Evolutionary conservation across 2,329 filamentous ascomycete species (phyloP).

Genomic region (Alternaria rosae): DNA sequence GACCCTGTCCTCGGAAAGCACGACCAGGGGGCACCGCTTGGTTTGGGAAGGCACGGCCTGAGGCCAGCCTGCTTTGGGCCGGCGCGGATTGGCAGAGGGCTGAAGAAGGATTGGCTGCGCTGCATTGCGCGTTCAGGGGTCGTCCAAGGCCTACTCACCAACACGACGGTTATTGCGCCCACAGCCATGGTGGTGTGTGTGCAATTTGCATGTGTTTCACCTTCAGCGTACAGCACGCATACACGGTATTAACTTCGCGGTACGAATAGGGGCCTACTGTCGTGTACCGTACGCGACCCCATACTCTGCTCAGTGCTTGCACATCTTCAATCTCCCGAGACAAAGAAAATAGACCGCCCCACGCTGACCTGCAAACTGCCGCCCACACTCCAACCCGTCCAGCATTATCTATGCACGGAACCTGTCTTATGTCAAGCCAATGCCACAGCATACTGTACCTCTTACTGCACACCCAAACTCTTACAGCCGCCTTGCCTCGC

Average conservation of each 20-base stretch:
- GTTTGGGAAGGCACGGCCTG: constrained; percentile 27
- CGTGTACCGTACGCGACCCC: background rate
- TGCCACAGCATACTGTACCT: constrained; percentile 11
- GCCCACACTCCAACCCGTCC: background rate
- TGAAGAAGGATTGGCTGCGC: background rate
- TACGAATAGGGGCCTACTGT: constrained; percentile 18
- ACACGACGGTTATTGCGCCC: constrained; percentile 12
- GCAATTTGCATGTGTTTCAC: constrained; percentile 30
- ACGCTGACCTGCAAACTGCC: constrained; percentile 5
- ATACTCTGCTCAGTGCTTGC: background rate
- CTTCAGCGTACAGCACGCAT: constrained; percentile 6
- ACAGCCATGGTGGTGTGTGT: constrained; percentile 14
- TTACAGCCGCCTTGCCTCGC: constrained; percentile 1
- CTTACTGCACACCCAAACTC: constrained; percentile 7
- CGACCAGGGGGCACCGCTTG: constrained; percentile 21
- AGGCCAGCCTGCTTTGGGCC: constrained; percentile 23
- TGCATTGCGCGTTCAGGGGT: constrained; percentile 23
- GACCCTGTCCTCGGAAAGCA: constrained; percentile 17
- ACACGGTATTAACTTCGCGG: constrained; percentile 6
- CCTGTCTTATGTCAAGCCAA: constrained; percentile 17
- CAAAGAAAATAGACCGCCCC: constrained; percentile 10
- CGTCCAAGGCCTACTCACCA: constrained; percentile 4
- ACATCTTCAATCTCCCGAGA: constrained; percentile 10
- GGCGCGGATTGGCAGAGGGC: constrained; percentile 2
- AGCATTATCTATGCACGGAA: background rate